Conservation (phyloP, 2,329 filamentous ascomycete genomes). For the Rhynchosporium graminicola region DNA sequence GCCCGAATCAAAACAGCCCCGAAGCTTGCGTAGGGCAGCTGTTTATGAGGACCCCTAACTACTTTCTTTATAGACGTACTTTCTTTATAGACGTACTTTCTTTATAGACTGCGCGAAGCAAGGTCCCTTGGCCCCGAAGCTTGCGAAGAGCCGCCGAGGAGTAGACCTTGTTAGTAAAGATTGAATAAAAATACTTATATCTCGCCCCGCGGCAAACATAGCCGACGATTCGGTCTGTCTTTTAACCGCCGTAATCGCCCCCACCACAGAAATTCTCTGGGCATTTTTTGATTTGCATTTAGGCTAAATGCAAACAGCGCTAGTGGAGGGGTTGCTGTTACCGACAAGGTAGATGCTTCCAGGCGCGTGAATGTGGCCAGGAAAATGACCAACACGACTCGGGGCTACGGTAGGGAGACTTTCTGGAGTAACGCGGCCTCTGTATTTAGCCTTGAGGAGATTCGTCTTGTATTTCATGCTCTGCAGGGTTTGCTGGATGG, state of each 20-base stretch:
- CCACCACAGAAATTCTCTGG: neutral
- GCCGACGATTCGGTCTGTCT: neutral
- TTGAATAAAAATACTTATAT: neutral
- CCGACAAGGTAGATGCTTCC: neutral
- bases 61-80: no score
- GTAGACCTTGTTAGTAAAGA: no score
- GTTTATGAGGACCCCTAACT: no score
- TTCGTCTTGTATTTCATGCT: neutral
- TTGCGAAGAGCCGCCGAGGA: no score
- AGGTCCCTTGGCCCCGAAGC: no score
- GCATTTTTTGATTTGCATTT: neutral
- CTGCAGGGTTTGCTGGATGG: neutral
- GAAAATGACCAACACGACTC: slow-evolving; percentile 12
- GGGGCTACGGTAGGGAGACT: no score
- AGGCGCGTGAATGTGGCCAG: neutral
- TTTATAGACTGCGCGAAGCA: no score
- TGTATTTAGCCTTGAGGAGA: slow-evolving; percentile 7
- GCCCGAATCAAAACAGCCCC: no score
- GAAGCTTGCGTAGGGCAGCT: no score
- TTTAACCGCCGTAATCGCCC: slow-evolving; percentile 12
- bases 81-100: no score
- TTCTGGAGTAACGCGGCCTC: neutral
- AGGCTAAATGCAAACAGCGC: slow-evolving; percentile 12
- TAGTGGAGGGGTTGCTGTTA: neutral
- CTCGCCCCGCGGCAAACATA: slow-evolving; percentile 9